Evolutionary conservation across 345 rosid species (phyloP).

Genomic region (Populus nigra): DNA sequence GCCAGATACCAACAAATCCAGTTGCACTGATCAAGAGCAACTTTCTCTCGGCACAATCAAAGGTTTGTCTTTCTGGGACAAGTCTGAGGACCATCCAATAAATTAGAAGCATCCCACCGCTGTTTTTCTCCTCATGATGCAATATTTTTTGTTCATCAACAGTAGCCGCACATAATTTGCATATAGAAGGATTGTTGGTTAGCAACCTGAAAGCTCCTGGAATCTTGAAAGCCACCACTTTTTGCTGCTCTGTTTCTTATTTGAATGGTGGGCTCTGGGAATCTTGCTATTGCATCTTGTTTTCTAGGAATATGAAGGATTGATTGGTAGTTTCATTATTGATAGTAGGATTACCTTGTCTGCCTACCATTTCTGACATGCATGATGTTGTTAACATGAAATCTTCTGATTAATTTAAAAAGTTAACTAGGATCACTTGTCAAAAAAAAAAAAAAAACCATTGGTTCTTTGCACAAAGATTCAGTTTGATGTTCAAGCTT

Average conservation of each 20-base stretch:
- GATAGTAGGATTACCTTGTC: not conserved
- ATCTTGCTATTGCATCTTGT: not conserved
- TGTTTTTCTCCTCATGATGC: not conserved
- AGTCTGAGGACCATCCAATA: not conserved
- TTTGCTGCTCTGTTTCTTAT: not conserved
- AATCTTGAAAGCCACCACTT: not conserved
- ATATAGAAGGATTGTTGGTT: not conserved
- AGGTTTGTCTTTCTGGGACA: constrained; percentile 50
- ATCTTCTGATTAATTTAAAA: not conserved
- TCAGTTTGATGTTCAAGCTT: not conserved
- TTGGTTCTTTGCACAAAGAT: not conserved
- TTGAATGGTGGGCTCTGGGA: not conserved
- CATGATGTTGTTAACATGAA: not conserved
- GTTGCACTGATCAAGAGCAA: constrained; percentile 56
- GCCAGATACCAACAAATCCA: constrained; percentile 81
- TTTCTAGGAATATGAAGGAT: not conserved
- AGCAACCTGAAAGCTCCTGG: not conserved
- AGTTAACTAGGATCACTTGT: not conserved
- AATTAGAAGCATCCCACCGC: not conserved
- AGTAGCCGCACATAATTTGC: constrained; percentile 5
- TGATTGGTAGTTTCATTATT: not conserved
- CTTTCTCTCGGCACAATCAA: constrained; percentile 71
- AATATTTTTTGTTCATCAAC: not conserved
- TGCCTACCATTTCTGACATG: not conserved
- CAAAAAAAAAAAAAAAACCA: not conserved